Conservation (phyloP, 306 rosid species). For the Medicago truncatula region MtrunA17r5.0-ANR NC_053049.1:15919501-15920000, state of each 20-base stretch:
- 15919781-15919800: neutral
- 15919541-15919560: no score
- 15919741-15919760: neutral
- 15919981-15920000: neutral
- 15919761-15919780: neutral
- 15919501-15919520: neutral
- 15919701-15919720: neutral
- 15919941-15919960: neutral
- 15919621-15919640: neutral
- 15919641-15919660: neutral
- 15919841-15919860: constrained; percentile 11
- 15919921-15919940: neutral
- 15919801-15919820: constrained; percentile 2
- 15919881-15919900: neutral
- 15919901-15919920: neutral
- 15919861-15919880: neutral
- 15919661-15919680: neutral
- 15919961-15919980: neutral
- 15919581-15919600: no score
- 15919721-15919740: neutral
- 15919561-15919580: no score
- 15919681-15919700: neutral
- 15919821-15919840: neutral
- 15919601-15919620: no score
- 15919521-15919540: neutral